Conservation (phyloP, 768 basidiomycete species). For the Boletus sp. region DNA sequence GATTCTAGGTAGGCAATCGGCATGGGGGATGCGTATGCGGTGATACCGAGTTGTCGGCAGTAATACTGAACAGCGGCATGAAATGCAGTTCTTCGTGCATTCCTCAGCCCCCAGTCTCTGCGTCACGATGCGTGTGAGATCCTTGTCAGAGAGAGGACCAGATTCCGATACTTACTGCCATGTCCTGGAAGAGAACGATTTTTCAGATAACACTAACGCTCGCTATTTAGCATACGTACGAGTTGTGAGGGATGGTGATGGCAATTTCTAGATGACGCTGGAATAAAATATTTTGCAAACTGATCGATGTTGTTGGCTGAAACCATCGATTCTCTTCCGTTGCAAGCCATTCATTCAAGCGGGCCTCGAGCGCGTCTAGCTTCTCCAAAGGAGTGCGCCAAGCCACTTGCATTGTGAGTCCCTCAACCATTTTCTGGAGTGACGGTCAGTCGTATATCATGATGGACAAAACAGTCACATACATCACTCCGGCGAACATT, state of each 20-base stretch:
- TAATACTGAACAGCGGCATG: conserved; percentile 76
- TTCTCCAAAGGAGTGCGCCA: conserved; percentile 76
- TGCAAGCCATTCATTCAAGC: conserved; percentile 70
- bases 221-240: conserved; percentile 31
- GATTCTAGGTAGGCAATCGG: conserved; percentile 51
- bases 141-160: neutral
- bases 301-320: conserved; percentile 62
- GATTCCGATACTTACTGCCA: conserved; percentile 32
- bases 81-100: conserved; percentile 70
- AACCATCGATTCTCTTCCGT: conserved; percentile 83
- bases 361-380: conserved; percentile 65
- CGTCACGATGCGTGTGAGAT: conserved; percentile 4
- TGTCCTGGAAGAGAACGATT: conserved; percentile 22
- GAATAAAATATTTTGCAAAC: conserved; percentile 60
- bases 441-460: conserved; percentile 10
- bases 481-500: conserved; percentile 74
- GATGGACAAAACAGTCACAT: conserved; percentile 20
- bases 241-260: conserved; percentile 58
- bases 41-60: conserved; percentile 67
- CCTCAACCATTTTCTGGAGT: conserved; percentile 63
- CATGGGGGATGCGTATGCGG: conserved; percentile 55
- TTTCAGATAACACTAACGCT: conserved; percentile 2
- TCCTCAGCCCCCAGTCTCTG: conserved; percentile 61
- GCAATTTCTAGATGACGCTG: conserved; percentile 69
- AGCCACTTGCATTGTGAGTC: conserved; percentile 64